Percentiles rank a stretch among this genome's conserved stretches.
Conservation (phyloP, 306 rosid species). For the Dryas octopetala region DNA sequence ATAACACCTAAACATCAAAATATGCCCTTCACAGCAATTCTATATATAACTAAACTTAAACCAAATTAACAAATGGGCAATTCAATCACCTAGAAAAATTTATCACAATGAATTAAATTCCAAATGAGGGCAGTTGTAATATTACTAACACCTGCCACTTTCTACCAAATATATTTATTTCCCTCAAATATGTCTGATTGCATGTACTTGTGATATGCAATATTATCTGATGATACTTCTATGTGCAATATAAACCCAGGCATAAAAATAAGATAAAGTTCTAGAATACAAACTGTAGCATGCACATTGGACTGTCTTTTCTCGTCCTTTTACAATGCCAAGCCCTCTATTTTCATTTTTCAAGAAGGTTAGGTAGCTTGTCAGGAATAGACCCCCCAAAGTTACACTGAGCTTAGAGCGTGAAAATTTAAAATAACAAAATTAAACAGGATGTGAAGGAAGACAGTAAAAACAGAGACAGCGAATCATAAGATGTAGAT, state of each 20-base stretch:
- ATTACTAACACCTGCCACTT: constrained; percentile 1
- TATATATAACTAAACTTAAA: not conserved
- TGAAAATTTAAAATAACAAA: too few species aligned
- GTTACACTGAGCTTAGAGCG: too few species aligned
- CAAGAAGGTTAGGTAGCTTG: too few species aligned
- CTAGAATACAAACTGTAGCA: not conserved
- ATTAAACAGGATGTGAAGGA: too few species aligned
- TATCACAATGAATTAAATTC: not conserved
- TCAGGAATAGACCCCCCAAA: too few species aligned
- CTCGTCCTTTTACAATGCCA: not conserved
- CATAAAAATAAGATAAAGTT: not conserved
- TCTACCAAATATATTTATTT: not conserved
- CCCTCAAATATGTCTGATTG: not conserved
- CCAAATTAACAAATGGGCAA: not conserved
- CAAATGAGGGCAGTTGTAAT: not conserved
- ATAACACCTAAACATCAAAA: not conserved
- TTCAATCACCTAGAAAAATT: not conserved
- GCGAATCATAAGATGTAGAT: too few species aligned
- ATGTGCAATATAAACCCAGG: not conserved
- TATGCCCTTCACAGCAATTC: not conserved
- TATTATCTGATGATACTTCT: not conserved
- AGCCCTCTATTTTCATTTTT: too few species aligned
- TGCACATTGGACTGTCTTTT: not conserved
- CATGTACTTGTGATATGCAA: not conserved
- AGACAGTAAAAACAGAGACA: too few species aligned